Percentiles rank a stretch among this genome's conserved stretches.
These are phyloP conservation scores for Penicillium sp. DNA, from an alignment of 2,329 filamentous ascomycete genomes.

Conservation along the genomic window DNA sequence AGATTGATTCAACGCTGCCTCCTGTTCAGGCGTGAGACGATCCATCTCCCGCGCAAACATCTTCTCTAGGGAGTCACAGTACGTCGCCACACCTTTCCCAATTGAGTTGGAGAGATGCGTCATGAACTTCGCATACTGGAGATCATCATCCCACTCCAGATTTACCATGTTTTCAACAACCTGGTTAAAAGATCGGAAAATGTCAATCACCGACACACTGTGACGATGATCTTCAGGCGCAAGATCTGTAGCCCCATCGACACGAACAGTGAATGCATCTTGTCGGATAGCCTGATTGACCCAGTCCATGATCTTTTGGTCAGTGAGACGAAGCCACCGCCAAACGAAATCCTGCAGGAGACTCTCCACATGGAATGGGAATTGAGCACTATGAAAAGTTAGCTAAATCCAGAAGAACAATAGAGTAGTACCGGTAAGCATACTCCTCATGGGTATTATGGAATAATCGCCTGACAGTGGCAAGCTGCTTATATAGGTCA, in stretches of 20 bases:
- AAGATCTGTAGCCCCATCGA: slow-evolving; percentile 60
- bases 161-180: slow-evolving; percentile 81
- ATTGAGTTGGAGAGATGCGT: slow-evolving; percentile 85
- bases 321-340: slow-evolving; percentile 85
- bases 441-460: slow-evolving; percentile 66
- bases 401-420: slow-evolving; percentile 5
- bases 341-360: slow-evolving; percentile 89
- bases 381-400: slow-evolving; percentile 53
- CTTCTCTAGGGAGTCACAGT: slow-evolving; percentile 87
- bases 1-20: slow-evolving; percentile 72
- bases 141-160: slow-evolving; percentile 87
- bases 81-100: slow-evolving; percentile 75
- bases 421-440: slow-evolving; percentile 12
- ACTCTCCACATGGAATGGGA: slow-evolving; percentile 84
- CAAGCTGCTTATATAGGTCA: slow-evolving; percentile 84
- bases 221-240: slow-evolving; percentile 79
- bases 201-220: slow-evolving; percentile 88
- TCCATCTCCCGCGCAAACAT: slow-evolving; percentile 92
- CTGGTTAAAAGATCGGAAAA: slow-evolving; percentile 92
- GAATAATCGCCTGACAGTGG: slow-evolving; percentile 80
- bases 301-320: slow-evolving; percentile 75
- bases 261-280: slow-evolving; percentile 77
- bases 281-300: slow-evolving; percentile 89
- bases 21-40: slow-evolving; percentile 80
- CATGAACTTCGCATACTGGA: slow-evolving; percentile 96